Evolutionary conservation across 2,329 filamentous ascomycete genomes (phyloP), one percentile per base, ranked within the genome.

Genomic region (Alternaria conjuncta): DNA sequence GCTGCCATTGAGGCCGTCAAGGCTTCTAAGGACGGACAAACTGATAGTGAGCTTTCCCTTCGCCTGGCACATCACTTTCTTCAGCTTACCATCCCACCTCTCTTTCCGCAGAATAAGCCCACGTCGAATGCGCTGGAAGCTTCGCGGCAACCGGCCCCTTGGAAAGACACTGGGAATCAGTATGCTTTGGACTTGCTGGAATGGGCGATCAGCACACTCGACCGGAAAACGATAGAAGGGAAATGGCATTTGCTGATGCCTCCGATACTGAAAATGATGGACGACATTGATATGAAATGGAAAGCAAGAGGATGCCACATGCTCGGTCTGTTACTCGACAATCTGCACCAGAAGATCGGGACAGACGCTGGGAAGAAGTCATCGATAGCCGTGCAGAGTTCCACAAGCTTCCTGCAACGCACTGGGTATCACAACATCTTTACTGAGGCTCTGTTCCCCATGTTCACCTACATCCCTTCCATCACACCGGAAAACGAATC

Each of bases 401-500:
- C 88, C 0, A 66, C 80, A 2, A 74, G 79, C 5, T 82, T 90
- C 3, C 83, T 94, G 26, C 55, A 56, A 12, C 47, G 78, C 78
- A 12, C 83, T 84, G 49, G 92, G 1, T 86, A 95, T 8, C 86
- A 85, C 21, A 81, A 85, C 13, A 86, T 95, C 25, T 90, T 95
- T 64, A 86, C 90, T 71, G 87, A 93, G 20, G 87, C 89, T 4
- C 80, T 93, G 2, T 86, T 90, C 67, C 92, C 93, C 1, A 88
- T 89, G 36, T 85, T 97, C n/a, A 85, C 90, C 8, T 92, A 89
- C 71, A 84, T 97, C 6, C 94, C 95, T 0, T 88, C 86, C 12
- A 82, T 97, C 45, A 97, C 93, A 0, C 89, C 92, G 0, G 90
- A 92, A 72, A 76, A 84, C 0, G 91, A 96, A 60, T 92, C 92